Percentiles rank a stretch among this genome's conserved stretches.
Conservation (phyloP, 345 rosid genomes). For the Sapria himalayana region DNA sequence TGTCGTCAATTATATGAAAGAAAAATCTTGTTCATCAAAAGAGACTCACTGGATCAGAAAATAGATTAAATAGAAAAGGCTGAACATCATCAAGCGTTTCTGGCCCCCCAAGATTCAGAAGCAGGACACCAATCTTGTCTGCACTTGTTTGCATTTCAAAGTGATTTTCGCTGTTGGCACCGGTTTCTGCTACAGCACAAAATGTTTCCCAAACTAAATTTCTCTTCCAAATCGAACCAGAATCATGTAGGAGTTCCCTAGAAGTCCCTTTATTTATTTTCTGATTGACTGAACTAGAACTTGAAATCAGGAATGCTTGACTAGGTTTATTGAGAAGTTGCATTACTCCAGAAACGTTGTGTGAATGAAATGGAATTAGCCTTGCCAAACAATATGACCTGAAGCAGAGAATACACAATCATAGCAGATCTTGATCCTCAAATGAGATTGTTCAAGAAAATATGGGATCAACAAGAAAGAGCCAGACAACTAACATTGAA, state of each 20-base stretch:
- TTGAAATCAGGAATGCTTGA: slow-evolving; percentile 9
- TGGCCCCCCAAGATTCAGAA: slow-evolving; percentile 78
- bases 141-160: slow-evolving; percentile 14
- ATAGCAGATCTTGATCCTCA: no score
- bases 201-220: slow-evolving; percentile 16
- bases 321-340: slow-evolving; percentile 5
- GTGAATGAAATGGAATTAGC: no score
- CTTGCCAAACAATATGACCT: no score
- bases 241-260: slow-evolving; percentile 5
- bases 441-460: no score
- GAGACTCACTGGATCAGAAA: slow-evolving; percentile 83
- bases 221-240: slow-evolving; percentile 13
- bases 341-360: slow-evolving; percentile 10
- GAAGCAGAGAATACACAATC: no score
- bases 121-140: slow-evolving; percentile 63
- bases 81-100: slow-evolving; percentile 74
- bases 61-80: slow-evolving; percentile 68
- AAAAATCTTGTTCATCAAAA: no score
- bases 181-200: slow-evolving; percentile 21
- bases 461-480: no score
- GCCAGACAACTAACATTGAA: no score
- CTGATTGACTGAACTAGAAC: slow-evolving; percentile 3
- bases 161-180: slow-evolving; percentile 12
- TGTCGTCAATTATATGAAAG: no score
- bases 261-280: slow-evolving; percentile 2